Percentiles rank a stretch among this genome's conserved stretches.
phyloP scores from a whole-genome alignment of 2,329 filamentous ascomycete species.

The Knufia petricola region DNA sequence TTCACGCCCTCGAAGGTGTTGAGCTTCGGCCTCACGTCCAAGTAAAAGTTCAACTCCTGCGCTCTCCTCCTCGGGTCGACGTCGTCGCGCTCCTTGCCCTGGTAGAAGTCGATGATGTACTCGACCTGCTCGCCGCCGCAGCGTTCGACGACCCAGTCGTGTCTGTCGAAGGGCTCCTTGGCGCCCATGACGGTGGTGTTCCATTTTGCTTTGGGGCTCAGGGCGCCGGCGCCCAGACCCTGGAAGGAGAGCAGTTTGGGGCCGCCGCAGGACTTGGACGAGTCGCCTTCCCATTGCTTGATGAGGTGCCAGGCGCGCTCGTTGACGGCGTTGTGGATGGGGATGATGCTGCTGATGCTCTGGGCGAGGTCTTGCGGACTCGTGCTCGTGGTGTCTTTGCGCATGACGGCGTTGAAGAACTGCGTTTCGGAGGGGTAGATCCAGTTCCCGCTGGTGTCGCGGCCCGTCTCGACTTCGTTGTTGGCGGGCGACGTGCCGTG shows the following conservation, averaged over 20 bases:
- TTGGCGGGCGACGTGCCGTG: constrained; percentile 43
- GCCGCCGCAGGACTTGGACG: constrained; percentile 60
- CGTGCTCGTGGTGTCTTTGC: constrained; percentile 58
- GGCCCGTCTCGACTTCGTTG: constrained; percentile 66
- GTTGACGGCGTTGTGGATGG: constrained; percentile 99
- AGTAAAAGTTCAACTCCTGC: constrained; percentile 47
- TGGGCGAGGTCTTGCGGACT: constrained; percentile 36
- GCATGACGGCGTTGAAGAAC: constrained; percentile 95
- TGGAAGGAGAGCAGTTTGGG: constrained; percentile 77
- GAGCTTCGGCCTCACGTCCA: constrained; percentile 57
- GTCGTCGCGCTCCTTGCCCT: constrained; percentile 48
- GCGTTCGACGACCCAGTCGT: constrained; percentile 94
- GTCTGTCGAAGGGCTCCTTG: constrained; percentile 81
- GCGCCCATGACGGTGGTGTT: constrained; percentile 64
- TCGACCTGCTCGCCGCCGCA: constrained; percentile 68
- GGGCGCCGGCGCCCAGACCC: constrained; percentile 45
- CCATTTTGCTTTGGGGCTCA: constrained; percentile 75
- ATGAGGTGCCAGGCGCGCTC: constrained; percentile 94
- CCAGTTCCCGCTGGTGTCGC: constrained; percentile 76
- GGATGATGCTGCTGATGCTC: constrained; percentile 58
- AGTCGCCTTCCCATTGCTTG: constrained; percentile 64
- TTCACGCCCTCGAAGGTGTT: constrained; percentile 53
- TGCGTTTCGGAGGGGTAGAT: constrained; percentile 93
- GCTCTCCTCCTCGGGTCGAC: constrained; percentile 25
- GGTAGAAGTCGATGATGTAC: constrained; percentile 97